Evolutionary conservation across 805 yeast species (phyloP), one percentile per base, ranked within the genome.

Genomic region (Lachancea lanzarotensis): DNA sequence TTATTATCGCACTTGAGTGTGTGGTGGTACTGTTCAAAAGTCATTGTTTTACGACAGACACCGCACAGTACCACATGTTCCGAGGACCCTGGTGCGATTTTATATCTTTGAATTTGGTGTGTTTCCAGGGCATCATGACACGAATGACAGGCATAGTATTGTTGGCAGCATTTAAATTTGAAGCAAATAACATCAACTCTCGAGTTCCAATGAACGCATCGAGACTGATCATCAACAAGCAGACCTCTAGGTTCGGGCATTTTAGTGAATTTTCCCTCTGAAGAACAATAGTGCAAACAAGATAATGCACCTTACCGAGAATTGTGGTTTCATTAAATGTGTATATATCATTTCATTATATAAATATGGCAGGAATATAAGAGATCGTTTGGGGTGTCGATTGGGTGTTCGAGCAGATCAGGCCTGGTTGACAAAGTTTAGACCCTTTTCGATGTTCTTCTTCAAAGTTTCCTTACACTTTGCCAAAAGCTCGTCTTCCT

Each of bases 361-460:
- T 31, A 34, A 29, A 35, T 30, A 34, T 20, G 26, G 26, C 8
- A 33, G 34, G 20, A 42, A 16, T 15, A 33, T 33, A 33, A 17
- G 22, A 17, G 22, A 33, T 33, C 18, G 9, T 31, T 16, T n/a
- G n/a, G 12, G 18, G 18, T 32, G 18, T 32, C 35, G 22, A 29
- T 29, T 29, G 31, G 11, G 4, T 6, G 13, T 4, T 29, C 16
- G 13, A 22, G 10, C 18, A 7, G 6, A 77, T 71, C 82, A 82
- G 77, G 80, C 77, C 62, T 76, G 78, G 69, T 76, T 72, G 59
- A 86, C 90, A 64, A 91, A 93, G 48, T 81, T 83, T 61, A 81
- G 80, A 76, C 98, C 98, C 84, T 93, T 93, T 65, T 80, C 76
- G 70, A 90, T 89, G 82, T 89, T 90, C 74, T 81, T 81, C 73